Evolutionary conservation across 164 flowering plant genomes (phyloP), one percentile per base, ranked within the genome.

Genomic region (Tetrastigma voinierianum): DNA sequence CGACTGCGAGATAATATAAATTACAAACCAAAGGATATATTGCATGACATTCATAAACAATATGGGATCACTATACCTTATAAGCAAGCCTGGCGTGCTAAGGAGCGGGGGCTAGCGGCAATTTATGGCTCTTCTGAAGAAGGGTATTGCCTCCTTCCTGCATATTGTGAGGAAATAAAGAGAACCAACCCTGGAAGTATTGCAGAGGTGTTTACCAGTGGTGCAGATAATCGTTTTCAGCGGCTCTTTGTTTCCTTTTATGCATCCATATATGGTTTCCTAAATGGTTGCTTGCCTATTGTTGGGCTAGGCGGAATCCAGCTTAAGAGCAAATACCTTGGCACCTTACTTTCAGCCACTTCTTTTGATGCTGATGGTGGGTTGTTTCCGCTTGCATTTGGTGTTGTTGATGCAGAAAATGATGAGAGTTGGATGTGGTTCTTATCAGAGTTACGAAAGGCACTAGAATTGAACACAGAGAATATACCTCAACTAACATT

Each of bases 51-150:
- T 15, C 84, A 90, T 40, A 67, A 78, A 46, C 86, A 83, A 51
- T 84, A 89, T 77, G 97, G 97, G 40, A 87, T 92, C 70, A 86
- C 89, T 9, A 82, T 92, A 61, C 89, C 96, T 0, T 92, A 92
- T 71, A 92, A 90, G 82, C 96, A 92, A 75, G 97, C 97, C 54
- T 92, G 97, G 97, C 82, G 97, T 4, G 97, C 90, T 46, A 88
- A 86, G 74, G 96, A 92, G 67, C 76, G 96, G 21, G 88, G 89
- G 7, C 78, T 92, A 44, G 88, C 87, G 14, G 87, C 90, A 47
- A 87, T 92, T 32, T 85, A 79, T 79, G 97, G 97, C 40, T 87
- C 95, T 67, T 87, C 82, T 52, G 97, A 91, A 73, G 91, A 89
- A 80, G 92, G 91, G 51, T 91, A 89, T 60, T 76, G 81, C 76